These are phyloP conservation scores for Telopea speciosissima DNA, from an alignment of 177 flowering plant genomes.

Conservation along the genomic window DNA sequence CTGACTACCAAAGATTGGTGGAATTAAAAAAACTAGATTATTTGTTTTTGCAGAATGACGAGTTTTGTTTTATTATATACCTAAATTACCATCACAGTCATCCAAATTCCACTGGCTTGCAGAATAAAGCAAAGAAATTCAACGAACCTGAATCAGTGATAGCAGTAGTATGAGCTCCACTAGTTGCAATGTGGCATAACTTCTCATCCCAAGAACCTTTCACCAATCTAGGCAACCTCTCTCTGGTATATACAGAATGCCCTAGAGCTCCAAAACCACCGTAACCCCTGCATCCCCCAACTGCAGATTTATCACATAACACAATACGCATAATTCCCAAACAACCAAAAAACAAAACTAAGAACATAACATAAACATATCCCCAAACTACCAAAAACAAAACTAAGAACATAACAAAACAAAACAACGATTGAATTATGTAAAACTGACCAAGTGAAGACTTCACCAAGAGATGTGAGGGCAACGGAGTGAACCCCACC, in stretches of 20 bases:
- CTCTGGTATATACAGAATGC: slow-evolving; percentile 77
- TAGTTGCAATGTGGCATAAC: slow-evolving; percentile 65
- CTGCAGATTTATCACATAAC: slow-evolving; percentile 4
- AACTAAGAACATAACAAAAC: too few relatives aligned
- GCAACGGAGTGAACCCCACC: slow-evolving; percentile 86
- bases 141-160: slow-evolving; percentile 62
- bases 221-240: slow-evolving; percentile 65
- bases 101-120: not conserved
- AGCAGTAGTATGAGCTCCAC: slow-evolving; percentile 91
- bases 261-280: slow-evolving; percentile 99
- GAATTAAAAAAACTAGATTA: too few relatives aligned
- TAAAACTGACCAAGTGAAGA: slow-evolving; percentile 75
- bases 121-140: not conserved
- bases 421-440: not conserved
- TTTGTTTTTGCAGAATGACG: too few relatives aligned
- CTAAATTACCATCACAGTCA: not conserved
- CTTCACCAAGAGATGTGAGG: slow-evolving; percentile 49
- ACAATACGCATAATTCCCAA: not conserved
- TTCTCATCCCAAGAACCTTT: slow-evolving; percentile 62
- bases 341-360: too few relatives aligned
- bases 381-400: too few relatives aligned
- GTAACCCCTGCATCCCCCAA: slow-evolving; percentile 83
- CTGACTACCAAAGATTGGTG: too few relatives aligned
- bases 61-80: not conserved
- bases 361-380: too few relatives aligned